Evolutionary conservation across 805 yeast species (phyloP).

Genomic region (Metschnikowia kunwiensis): DNA sequence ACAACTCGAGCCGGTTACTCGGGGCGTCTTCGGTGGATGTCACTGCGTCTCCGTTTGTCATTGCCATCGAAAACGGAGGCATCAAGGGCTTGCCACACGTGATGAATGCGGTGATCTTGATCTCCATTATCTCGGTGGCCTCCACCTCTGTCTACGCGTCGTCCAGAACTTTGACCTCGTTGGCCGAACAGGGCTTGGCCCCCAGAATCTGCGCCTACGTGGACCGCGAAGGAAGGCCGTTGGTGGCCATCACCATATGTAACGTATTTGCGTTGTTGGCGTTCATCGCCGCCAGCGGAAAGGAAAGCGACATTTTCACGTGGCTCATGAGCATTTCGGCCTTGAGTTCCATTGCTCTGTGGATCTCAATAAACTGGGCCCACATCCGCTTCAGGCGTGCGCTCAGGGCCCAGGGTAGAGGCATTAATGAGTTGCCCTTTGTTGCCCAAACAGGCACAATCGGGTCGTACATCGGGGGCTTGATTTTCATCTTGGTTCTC

Average conservation of each 20-base stretch:
- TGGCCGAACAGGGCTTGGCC: conserved; percentile 64
- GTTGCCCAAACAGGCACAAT: conserved; percentile 36
- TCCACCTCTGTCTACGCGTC: conserved; percentile 69
- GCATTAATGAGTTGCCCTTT: conserved; percentile 34
- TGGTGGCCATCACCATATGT: conserved; percentile 59
- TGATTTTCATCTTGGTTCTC: conserved; percentile 33
- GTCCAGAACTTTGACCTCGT: conserved; percentile 55
- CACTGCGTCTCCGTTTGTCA: conserved; percentile 74
- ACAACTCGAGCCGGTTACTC: conserved; percentile 39
- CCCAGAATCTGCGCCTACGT: conserved; percentile 63
- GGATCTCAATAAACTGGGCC: conserved; percentile 71
- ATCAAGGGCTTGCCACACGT: conserved; percentile 62
- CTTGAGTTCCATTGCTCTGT: conserved; percentile 70
- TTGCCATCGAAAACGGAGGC: conserved; percentile 64
- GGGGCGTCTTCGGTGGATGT: conserved; percentile 53
- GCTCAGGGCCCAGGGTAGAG: conserved; percentile 48
- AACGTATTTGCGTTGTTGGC: conserved; percentile 55
- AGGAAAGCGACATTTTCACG: conserved; percentile 57
- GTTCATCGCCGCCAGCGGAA: conserved; percentile 58
- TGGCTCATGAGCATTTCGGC: conserved; percentile 82
- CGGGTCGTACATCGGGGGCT: conserved; percentile 35
- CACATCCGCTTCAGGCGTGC: conserved; percentile 66
- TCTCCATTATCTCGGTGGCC: conserved; percentile 69
- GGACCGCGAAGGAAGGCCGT: conserved; percentile 76
- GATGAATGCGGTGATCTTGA: conserved; percentile 64